These are phyloP conservation scores for Articulospora tetracladia DNA, from an alignment of 495 filamentous ascomycete genomes.

Conservation along the genomic window DNA sequence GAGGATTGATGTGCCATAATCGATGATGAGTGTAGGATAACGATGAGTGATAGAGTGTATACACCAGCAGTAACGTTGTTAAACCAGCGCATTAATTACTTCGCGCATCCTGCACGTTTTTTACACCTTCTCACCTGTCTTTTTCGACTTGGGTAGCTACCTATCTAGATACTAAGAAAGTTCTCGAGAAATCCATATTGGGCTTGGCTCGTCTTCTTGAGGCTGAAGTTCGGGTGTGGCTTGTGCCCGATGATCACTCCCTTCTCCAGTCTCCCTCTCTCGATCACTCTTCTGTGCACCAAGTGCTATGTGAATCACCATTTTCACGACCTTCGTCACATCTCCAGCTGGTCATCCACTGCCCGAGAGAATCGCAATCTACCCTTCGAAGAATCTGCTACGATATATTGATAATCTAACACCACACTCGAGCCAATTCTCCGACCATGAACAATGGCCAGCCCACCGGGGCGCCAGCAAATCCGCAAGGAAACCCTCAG, in stretches of 20 bases:
- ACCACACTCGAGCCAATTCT: neutral
- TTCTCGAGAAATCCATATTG: neutral
- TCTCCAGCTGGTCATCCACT: too few relatives aligned
- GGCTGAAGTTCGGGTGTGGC: neutral
- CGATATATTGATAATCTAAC: too few relatives aligned
- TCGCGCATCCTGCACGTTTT: too few relatives aligned
- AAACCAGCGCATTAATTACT: too few relatives aligned
- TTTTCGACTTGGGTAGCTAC: neutral
- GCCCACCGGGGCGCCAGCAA: constrained; percentile 23
- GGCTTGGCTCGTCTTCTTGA: neutral
- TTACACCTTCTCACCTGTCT: neutral
- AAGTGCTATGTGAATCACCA: too few relatives aligned
- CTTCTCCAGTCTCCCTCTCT: neutral
- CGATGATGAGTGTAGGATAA: too few relatives aligned
- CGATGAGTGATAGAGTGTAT: too few relatives aligned
- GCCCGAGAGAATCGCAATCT: neutral
- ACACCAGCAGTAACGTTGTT: too few relatives aligned
- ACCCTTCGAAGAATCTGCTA: too few relatives aligned
- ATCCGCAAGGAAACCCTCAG: constrained; percentile 4
- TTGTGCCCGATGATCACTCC: neutral
- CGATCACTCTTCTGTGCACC: neutral
- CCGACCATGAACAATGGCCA: constrained; percentile 27
- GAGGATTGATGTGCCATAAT: too few relatives aligned
- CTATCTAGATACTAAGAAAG: neutral
- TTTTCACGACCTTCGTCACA: too few relatives aligned